Conservation (phyloP, 176 grass and related monocot genomes). For the Hordeum marinum region DNA sequence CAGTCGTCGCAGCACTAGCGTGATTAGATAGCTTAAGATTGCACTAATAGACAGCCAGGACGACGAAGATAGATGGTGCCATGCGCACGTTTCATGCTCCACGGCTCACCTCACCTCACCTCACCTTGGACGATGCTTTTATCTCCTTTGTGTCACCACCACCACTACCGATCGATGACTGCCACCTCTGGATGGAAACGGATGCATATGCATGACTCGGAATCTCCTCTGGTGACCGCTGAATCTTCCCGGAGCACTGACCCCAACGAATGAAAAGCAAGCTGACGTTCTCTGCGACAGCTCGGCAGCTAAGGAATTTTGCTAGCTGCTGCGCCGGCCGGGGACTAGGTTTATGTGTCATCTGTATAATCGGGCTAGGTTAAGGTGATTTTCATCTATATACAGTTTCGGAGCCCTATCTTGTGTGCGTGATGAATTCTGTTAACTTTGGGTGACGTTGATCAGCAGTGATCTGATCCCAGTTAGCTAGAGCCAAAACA, state of each 20-base stretch:
- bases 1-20: background rate
- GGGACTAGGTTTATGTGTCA: background rate
- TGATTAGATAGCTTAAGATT: conserved; percentile 14
- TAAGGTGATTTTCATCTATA: background rate
- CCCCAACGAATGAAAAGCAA: background rate
- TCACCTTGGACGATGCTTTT: background rate
- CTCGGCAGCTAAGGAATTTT: background rate
- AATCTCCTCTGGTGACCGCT: background rate
- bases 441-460: background rate
- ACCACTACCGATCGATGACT: background rate
- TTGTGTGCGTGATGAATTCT: too few species aligned
- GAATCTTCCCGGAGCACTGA: background rate
- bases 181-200: background rate
- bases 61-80: background rate
- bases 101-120: background rate
- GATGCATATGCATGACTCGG: background rate
- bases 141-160: background rate
- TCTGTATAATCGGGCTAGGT: background rate
- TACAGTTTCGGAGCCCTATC: background rate
- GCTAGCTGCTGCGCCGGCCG: too few species aligned
- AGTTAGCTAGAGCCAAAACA: background rate
- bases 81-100: conserved; percentile 4
- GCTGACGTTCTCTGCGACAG: background rate
- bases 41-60: background rate
- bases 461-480: background rate